Evolutionary conservation across 768 basidiomycete species (phyloP), one percentile per base, ranked within the genome.

Genomic region (Lyophyllum shimeji): DNA sequence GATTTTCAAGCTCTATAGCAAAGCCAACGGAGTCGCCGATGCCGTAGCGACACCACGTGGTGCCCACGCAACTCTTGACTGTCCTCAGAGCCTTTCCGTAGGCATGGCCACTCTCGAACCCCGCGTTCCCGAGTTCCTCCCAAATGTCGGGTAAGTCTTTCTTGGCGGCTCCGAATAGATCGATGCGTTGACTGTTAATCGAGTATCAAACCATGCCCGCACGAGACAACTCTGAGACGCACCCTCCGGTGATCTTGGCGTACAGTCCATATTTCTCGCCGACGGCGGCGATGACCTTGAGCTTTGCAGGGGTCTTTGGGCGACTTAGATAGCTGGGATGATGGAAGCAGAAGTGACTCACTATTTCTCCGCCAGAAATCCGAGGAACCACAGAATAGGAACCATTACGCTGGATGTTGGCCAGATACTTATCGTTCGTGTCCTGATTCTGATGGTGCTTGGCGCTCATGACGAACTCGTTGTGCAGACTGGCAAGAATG

Each of bases 51-150:
- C 85, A 87, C 85, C 81, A 86, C 13, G 74, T 81, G 0, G 82
- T 83, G n/a, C 87, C 87, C 46, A 91, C 88, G 62, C 89, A 90
- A 0, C 82, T 83, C 69, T 91, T 90, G 49, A 91, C 87, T 0
- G 87, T 88, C n/a, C 88, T 76, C 34, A 90, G 69, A 9, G 80
- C 76, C 62, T 82, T 82, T 57, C 87, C 88, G 64, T 90, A 90
- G 0, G 85, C 89, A 63, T 89, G 87, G 1, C 89, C 88, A 34
- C 84, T 86, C 68, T 90, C 86, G 60, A 91, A 87, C 7, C 88
- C 88, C 3, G 84, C 86, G 4, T 71, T 68, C 53, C 80, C 74
- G 6, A 89, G 79, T 61, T 82, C 80, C 54, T 82, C 83, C 88
- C 76, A 82, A 24, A 89, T 89, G 21, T 76, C 77, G 0, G 87